A percentile compares a stretch with the other conserved stretches of the same genome.
phyloP scores from a whole-genome alignment of 805 yeast species.

The Debaryomyces tyrocola region DNA sequence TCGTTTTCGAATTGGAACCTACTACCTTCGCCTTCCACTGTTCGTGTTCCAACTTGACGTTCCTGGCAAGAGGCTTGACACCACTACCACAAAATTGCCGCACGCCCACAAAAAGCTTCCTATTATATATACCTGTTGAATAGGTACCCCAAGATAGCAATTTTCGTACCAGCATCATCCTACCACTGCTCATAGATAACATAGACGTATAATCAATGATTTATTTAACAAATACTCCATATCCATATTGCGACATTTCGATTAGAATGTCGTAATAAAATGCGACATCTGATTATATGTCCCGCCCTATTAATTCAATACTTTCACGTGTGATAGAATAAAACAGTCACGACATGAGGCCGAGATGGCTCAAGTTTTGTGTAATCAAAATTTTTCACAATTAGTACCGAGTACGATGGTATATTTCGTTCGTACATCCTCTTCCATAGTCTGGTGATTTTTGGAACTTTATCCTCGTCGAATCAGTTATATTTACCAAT shows the following conservation, averaged over 20 bases:
- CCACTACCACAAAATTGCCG: background rate
- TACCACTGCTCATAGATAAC: too few species aligned
- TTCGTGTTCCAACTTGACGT: background rate
- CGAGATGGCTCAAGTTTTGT: background rate
- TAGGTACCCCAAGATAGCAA: too few species aligned
- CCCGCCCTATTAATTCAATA: background rate
- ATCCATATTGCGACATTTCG: background rate
- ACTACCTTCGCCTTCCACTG: background rate
- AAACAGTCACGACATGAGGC: too few species aligned
- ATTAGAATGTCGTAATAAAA: background rate
- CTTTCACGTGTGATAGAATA: too few species aligned
- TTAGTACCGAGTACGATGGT: background rate
- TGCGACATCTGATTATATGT: background rate
- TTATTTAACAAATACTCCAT: too few species aligned
- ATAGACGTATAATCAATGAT: too few species aligned
- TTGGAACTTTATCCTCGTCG: slow-evolving; percentile 51
- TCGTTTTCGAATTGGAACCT: background rate
- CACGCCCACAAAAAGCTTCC: background rate
- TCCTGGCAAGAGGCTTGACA: background rate
- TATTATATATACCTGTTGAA: too few species aligned
- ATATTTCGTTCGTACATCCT: too few species aligned
- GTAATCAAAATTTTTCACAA: background rate
- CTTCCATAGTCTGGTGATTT: background rate
- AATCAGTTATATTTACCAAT: slow-evolving; percentile 48
- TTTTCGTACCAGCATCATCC: too few species aligned